A percentile compares a stretch with the other conserved stretches of the same genome.
Evolutionary conservation across 2,329 filamentous ascomycete species (phyloP).

Genomic region (Talaromyces amestolkiae): DNA sequence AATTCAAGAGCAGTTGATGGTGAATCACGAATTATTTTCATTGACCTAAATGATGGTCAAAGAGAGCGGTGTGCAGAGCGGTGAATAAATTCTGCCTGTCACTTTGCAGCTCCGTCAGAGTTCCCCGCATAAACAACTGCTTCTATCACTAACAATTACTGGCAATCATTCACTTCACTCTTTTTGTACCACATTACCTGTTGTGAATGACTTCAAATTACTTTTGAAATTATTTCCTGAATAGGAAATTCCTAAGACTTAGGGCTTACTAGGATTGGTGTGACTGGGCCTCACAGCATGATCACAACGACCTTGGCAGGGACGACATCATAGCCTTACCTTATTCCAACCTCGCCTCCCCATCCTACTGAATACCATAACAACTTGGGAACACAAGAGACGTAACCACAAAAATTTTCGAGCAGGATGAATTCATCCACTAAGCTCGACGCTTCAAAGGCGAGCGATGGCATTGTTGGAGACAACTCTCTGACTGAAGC

Average conservation of each 20-base stretch:
- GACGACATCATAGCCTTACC: slow-evolving; percentile 10
- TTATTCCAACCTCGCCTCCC: background rate
- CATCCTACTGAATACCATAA: background rate
- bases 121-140: slow-evolving; percentile 10
- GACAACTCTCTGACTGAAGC: background rate
- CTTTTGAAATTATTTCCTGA: background rate
- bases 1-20: background rate
- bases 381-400: background rate
- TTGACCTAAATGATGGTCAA: background rate
- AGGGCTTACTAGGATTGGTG: background rate
- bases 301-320: background rate
- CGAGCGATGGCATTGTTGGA: background rate
- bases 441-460: background rate
- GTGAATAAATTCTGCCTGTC: slow-evolving; percentile 9
- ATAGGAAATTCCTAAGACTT: slow-evolving; percentile 2
- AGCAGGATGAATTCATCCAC: slow-evolving; percentile 4
- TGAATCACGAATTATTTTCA: background rate
- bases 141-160: background rate
- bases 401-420: background rate
- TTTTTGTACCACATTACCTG: background rate
- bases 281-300: background rate
- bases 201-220: background rate
- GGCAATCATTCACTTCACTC: background rate
- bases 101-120: background rate
- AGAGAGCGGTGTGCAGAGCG: slow-evolving; percentile 14